Evolutionary conservation across 1,284 basidiomycete genomes (phyloP).

Genomic region (Heterobasidion annosum): DNA sequence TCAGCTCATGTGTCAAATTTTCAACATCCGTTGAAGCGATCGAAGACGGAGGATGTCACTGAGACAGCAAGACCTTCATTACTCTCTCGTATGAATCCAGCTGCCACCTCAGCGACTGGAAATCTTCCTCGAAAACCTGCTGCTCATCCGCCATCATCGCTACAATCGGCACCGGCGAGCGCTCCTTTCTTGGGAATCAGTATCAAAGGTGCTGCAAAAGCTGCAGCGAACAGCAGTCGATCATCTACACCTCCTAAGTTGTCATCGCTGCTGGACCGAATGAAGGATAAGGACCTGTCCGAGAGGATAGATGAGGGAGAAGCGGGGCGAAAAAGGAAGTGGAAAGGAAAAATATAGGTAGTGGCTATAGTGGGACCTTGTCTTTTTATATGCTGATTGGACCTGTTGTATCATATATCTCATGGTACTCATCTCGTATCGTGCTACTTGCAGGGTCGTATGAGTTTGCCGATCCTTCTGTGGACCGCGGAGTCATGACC

Average conservation of each 20-base stretch:
- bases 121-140: neutral
- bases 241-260: constrained; percentile 8
- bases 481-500: no score
- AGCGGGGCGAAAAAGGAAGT: neutral
- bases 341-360: constrained; percentile 1
- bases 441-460: no score
- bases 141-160: constrained; percentile 3
- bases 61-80: constrained; percentile 26
- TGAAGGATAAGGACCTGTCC: constrained; percentile 19
- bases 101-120: constrained; percentile 1
- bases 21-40: constrained; percentile 23
- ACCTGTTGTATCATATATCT: neutral
- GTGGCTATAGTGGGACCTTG: neutral
- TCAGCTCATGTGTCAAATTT: constrained; percentile 4
- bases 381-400: neutral
- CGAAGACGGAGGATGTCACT: constrained; percentile 18
- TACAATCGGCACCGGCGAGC: neutral
- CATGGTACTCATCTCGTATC: neutral
- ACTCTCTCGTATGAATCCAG: constrained; percentile 28
- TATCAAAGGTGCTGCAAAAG: constrained; percentile 37
- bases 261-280: constrained; percentile 36
- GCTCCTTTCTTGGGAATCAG: constrained; percentile 8
- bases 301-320: constrained; percentile 1
- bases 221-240: constrained; percentile 7
- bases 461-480: no score